Evolutionary conservation across 345 rosid species (phyloP).

Genomic region (Citrus maxima): DNA sequence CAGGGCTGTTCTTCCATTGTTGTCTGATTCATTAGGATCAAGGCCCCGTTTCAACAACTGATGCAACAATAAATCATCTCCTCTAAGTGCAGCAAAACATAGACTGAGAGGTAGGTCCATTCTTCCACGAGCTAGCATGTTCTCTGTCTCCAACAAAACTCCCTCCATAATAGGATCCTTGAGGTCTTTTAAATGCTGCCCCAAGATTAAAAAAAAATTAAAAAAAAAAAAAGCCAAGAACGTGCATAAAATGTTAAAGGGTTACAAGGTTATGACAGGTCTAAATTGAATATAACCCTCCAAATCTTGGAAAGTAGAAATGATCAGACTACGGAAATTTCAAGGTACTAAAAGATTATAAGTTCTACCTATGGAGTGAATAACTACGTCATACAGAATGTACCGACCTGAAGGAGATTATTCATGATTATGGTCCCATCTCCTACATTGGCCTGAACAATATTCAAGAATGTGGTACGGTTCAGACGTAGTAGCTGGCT

Average conservation of each 20-base stretch:
- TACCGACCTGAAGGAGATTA: constrained; percentile 80
- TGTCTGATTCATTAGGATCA: constrained; percentile 85
- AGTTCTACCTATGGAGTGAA: background rate
- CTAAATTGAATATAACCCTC: background rate
- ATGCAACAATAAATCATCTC: constrained; percentile 70
- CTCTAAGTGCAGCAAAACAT: constrained; percentile 73
- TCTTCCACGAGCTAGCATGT: constrained; percentile 74
- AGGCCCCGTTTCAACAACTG: constrained; percentile 74
- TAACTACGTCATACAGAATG: background rate
- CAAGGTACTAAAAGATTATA: background rate
- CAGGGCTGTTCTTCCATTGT: constrained; percentile 70
- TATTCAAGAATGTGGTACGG: constrained; percentile 76
- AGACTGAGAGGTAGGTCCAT: constrained; percentile 77
- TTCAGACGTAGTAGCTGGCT: constrained; percentile 87
- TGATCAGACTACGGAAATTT: background rate
- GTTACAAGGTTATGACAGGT: background rate
- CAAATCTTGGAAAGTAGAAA: background rate
- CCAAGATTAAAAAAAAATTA: constrained; percentile 3
- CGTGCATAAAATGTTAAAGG: background rate
- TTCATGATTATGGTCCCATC: constrained; percentile 91
- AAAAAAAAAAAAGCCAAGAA: background rate
- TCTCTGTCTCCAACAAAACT: constrained; percentile 63
- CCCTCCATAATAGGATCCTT: constrained; percentile 68
- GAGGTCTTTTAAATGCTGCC: constrained; percentile 68
- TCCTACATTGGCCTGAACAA: constrained; percentile 87